Percentiles rank a stretch among this genome's conserved stretches.
Evolutionary conservation across 305 asterid species (phyloP).

Genomic region (Fraxinus baroniana): DNA sequence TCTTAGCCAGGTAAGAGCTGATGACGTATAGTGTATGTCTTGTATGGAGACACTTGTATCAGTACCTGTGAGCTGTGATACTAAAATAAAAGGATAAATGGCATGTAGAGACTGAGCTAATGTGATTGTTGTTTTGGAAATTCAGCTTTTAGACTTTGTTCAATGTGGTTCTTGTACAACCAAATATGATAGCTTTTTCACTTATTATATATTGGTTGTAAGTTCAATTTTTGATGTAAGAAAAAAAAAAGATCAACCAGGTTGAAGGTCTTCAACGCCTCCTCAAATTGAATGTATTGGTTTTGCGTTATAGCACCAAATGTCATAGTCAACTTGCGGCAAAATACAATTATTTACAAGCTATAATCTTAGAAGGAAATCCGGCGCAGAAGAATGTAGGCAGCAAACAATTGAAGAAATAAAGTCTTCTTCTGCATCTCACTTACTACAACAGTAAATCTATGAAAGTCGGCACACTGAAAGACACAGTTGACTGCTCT

Average conservation of each 20-base stretch:
- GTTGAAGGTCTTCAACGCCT: slow-evolving; percentile 95
- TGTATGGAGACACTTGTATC: too few species aligned
- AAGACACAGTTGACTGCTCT: slow-evolving; percentile 71
- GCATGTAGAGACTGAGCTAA: too few species aligned
- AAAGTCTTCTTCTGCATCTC: slow-evolving; percentile 66
- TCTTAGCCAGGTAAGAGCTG: too few species aligned
- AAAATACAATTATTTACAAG: slow-evolving; percentile 77
- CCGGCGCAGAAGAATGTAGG: slow-evolving; percentile 90
- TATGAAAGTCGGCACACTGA: slow-evolving; percentile 54
- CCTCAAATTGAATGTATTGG: slow-evolving; percentile 73
- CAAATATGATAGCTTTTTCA: background rate
- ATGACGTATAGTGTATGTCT: too few species aligned
- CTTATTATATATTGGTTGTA: background rate
- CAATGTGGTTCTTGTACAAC: background rate
- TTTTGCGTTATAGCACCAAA: slow-evolving; percentile 85
- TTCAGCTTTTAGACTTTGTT: background rate
- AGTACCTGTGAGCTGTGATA: too few species aligned
- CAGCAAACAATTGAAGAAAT: slow-evolving; percentile 76
- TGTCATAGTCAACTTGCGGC: slow-evolving; percentile 93
- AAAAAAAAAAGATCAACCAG: slow-evolving; percentile 74
- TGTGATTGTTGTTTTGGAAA: background rate
- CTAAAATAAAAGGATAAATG: too few species aligned
- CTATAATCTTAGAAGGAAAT: slow-evolving; percentile 85
- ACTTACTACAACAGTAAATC: slow-evolving; percentile 70
- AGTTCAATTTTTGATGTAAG: background rate